These are phyloP conservation scores for Patellaria atrata DNA, from an alignment of 495 filamentous ascomycete species.

Conservation along the genomic window DNA sequence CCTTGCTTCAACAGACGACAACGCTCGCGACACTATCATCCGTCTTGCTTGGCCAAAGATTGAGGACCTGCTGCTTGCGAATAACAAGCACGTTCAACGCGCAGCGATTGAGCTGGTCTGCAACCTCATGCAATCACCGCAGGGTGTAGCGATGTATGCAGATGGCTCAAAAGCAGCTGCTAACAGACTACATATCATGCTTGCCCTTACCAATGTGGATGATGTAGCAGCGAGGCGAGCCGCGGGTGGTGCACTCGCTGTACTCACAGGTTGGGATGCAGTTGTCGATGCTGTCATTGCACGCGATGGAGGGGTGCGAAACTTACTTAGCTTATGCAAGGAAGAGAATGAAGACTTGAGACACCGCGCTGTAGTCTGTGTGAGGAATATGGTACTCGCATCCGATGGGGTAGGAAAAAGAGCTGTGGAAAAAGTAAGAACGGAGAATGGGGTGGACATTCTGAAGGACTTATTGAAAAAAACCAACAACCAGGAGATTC, in stretches of 20 bases:
- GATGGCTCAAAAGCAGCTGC: conserved; percentile 50
- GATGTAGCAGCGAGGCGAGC: conserved; percentile 66
- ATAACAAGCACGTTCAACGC: conserved; percentile 60
- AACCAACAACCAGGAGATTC: conserved; percentile 11
- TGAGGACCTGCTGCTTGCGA: conserved; percentile 69
- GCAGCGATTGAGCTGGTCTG: conserved; percentile 82
- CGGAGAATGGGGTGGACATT: conserved; percentile 21
- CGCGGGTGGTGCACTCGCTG: conserved; percentile 77
- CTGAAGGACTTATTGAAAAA: conserved; percentile 18
- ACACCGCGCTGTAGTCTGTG: conserved; percentile 64
- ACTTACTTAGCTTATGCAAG: conserved; percentile 56
- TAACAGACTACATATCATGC: conserved; percentile 63
- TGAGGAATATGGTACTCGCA: conserved; percentile 45
- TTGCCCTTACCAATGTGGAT: conserved; percentile 76
- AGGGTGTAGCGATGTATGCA: conserved; percentile 60
- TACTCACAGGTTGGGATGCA: conserved; percentile 61
- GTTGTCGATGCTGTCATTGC: conserved; percentile 54
- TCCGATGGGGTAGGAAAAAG: conserved; percentile 36
- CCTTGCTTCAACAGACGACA: conserved; percentile 61
- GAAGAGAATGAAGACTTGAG: conserved; percentile 53
- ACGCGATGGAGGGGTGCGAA: conserved; percentile 50
- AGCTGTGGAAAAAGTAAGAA: conserved; percentile 30
- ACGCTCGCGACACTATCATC: conserved; percentile 55
- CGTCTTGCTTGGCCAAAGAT: conserved; percentile 54
- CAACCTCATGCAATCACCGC: conserved; percentile 71